Conservation (phyloP, 2,329 filamentous ascomycete species). For the Hypoxylon sp. region DNA sequence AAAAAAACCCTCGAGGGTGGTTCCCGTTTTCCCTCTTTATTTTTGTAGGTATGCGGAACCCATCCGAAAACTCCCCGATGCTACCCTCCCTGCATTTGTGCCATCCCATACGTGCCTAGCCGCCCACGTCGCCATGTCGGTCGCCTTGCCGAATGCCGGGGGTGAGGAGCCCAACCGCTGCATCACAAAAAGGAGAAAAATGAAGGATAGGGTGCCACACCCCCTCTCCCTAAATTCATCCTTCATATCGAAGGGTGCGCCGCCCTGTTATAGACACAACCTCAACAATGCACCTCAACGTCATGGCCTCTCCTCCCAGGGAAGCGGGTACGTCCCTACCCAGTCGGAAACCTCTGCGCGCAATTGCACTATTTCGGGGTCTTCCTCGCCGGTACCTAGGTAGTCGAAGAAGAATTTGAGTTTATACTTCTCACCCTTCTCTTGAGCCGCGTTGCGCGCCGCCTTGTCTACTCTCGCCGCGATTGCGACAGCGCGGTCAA, state of each 20-base stretch:
- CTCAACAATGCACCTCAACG: slow-evolving; percentile 35
- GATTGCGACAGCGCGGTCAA: slow-evolving; percentile 86
- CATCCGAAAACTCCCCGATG: slow-evolving; percentile 39
- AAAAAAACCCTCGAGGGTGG: slow-evolving; percentile 33
- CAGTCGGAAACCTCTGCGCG: slow-evolving; percentile 82
- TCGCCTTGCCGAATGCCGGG: slow-evolving; percentile 20
- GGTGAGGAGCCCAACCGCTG: slow-evolving; percentile 24
- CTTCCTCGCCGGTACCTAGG: slow-evolving; percentile 75
- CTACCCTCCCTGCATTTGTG: slow-evolving; percentile 35
- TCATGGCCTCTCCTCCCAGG: slow-evolving; percentile 68
- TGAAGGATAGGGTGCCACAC: slow-evolving; percentile 17
- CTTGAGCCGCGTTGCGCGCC: slow-evolving; percentile 77
- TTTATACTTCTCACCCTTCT: slow-evolving; percentile 76
- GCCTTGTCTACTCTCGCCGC: slow-evolving; percentile 82
- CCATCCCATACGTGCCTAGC: slow-evolving; percentile 26
- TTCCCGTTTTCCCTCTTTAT: slow-evolving; percentile 23
- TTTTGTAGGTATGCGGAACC: slow-evolving; percentile 32
- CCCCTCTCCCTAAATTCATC: slow-evolving; percentile 13
- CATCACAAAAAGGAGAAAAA: slow-evolving; percentile 12
- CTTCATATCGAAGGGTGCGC: slow-evolving; percentile 2
- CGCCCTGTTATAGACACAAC: slow-evolving; percentile 16
- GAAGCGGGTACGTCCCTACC: slow-evolving; percentile 80
- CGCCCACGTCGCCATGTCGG: slow-evolving; percentile 27
- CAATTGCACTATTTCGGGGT: slow-evolving; percentile 80
- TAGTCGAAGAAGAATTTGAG: slow-evolving; percentile 78